Conservation (phyloP, 1,284 basidiomycete species). For the Exsudoporus floridanus region DNA sequence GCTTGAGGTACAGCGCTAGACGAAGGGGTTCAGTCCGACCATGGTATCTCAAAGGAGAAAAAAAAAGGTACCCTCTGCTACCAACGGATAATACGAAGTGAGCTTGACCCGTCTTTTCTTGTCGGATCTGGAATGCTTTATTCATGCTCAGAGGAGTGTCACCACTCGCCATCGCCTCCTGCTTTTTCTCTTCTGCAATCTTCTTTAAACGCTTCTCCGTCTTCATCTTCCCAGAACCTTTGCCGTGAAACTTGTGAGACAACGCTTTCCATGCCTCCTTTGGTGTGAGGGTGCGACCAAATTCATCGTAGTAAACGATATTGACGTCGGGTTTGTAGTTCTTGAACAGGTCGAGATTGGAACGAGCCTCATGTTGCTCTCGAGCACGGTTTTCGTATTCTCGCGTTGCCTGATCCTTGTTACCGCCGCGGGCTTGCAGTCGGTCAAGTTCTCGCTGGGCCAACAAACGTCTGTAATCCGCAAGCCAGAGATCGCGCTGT, state of each 20-base stretch:
- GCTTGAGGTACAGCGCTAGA: conserved; percentile 77
- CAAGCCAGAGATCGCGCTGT: conserved; percentile 89
- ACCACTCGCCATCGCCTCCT: conserved; percentile 85
- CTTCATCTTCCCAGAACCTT: conserved; percentile 91
- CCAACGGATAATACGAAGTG: conserved; percentile 93
- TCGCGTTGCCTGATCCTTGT: conserved; percentile 90
- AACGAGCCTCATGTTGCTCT: conserved; percentile 88
- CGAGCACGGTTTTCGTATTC: conserved; percentile 93
- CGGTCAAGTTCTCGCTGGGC: conserved; percentile 81
- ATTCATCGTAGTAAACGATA: conserved; percentile 96
- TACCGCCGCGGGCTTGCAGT: conserved; percentile 70
- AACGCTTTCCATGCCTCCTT: conserved; percentile 98
- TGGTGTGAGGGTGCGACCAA: conserved; percentile 83
- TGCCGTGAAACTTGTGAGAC: conserved; percentile 95
- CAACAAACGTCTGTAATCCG: conserved; percentile 75
- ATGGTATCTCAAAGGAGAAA: not conserved
- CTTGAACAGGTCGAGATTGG: conserved; percentile 82
- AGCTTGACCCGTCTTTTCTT: conserved; percentile 90
- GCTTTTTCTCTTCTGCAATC: conserved; percentile 92
- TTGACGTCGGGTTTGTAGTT: conserved; percentile 97
- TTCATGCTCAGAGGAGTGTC: conserved; percentile 94
- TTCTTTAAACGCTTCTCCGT: conserved; percentile 92
- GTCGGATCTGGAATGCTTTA: conserved; percentile 84
- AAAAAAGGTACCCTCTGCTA: conserved; percentile 75
- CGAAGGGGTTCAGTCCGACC: conserved; percentile 7